Conservation (phyloP, 2,329 filamentous ascomycete species). For the Berkeleyomyces rouxiae region DNA sequence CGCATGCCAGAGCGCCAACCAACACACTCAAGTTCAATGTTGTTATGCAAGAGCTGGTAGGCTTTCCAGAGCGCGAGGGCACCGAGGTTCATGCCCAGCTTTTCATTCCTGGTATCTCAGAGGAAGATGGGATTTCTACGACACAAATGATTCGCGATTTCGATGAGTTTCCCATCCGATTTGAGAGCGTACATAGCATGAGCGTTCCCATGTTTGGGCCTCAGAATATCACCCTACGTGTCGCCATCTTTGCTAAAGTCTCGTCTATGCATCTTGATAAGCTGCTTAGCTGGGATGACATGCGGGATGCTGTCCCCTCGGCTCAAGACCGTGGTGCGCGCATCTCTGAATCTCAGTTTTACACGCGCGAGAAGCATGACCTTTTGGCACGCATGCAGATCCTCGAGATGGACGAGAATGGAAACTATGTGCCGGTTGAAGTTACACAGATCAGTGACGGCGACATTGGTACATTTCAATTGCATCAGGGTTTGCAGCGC, state of each 20-base stretch:
- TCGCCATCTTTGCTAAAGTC: slow-evolving; percentile 82
- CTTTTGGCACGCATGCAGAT: slow-evolving; percentile 78
- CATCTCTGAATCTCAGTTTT: slow-evolving; percentile 83
- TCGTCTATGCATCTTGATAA: slow-evolving; percentile 93
- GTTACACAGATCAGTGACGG: slow-evolving; percentile 72
- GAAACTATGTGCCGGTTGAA: slow-evolving; percentile 82
- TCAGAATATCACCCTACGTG: slow-evolving; percentile 57
- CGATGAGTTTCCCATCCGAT: slow-evolving; percentile 79
- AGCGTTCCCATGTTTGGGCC: slow-evolving; percentile 63
- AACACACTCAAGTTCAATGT: slow-evolving; percentile 96
- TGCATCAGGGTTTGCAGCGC: slow-evolving; percentile 86
- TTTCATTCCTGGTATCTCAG: slow-evolving; percentile 82
- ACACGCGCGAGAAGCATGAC: slow-evolving; percentile 83
- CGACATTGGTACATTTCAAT: slow-evolving; percentile 80
- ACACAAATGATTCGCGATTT: slow-evolving; percentile 91
- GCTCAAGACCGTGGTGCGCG: slow-evolving; percentile 40
- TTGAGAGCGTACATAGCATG: slow-evolving; percentile 98
- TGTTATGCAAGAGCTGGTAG: slow-evolving; percentile 89
- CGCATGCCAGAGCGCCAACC: slow-evolving; percentile 76
- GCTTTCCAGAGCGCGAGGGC: slow-evolving; percentile 89
- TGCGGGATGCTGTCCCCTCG: slow-evolving; percentile 58
- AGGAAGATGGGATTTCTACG: slow-evolving; percentile 81
- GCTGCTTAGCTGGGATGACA: slow-evolving; percentile 95
- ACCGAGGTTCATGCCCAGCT: slow-evolving; percentile 91
- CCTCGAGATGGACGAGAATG: slow-evolving; percentile 78